These are phyloP conservation scores for Backusella sp. DNA, from an alignment of 192 early-diverging fungal species.

Conservation along the genomic window DNA sequence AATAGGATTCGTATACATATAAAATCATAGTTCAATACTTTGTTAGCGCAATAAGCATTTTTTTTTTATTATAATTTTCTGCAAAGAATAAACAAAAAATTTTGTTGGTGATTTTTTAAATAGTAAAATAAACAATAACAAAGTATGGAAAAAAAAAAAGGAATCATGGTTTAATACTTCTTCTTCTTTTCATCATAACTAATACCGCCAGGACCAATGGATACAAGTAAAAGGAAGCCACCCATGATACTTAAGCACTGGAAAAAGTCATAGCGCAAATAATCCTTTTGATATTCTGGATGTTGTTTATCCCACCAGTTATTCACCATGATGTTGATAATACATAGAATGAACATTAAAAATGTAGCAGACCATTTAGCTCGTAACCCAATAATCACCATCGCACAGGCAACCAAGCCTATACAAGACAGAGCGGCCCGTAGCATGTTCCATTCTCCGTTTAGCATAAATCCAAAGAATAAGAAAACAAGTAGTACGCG, in stretches of 20 bases:
- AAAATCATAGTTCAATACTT: too few relatives aligned
- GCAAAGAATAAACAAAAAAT: not conserved
- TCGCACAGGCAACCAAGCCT: slow-evolving; percentile 81
- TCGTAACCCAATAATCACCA: slow-evolving; percentile 97
- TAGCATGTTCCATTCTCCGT: slow-evolving; percentile 72
- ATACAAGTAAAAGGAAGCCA: slow-evolving; percentile 88
- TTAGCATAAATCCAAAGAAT: slow-evolving; percentile 87
- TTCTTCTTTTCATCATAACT: slow-evolving; percentile 98
- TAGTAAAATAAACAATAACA: not conserved
- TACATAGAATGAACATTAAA: slow-evolving; percentile 78
- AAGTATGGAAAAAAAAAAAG: not conserved
- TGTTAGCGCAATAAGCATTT: not conserved
- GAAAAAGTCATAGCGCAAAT: slow-evolving; percentile 98
- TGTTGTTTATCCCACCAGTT: slow-evolving; percentile 95
- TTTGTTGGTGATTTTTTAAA: not conserved
- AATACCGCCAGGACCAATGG: slow-evolving; percentile 87
- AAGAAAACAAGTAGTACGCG: slow-evolving; percentile 88
- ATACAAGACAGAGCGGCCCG: slow-evolving; percentile 69
- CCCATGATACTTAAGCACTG: slow-evolving; percentile 97
- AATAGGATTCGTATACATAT: too few relatives aligned
- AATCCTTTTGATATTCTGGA: slow-evolving; percentile 80
- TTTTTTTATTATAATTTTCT: not conserved
- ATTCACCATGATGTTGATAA: slow-evolving; percentile 90
- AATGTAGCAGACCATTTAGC: slow-evolving; percentile 95
- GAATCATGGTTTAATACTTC: slow-evolving; percentile 62